Conservation (phyloP, 345 rosid genomes). For the Pugionium dolabratum region DNA sequence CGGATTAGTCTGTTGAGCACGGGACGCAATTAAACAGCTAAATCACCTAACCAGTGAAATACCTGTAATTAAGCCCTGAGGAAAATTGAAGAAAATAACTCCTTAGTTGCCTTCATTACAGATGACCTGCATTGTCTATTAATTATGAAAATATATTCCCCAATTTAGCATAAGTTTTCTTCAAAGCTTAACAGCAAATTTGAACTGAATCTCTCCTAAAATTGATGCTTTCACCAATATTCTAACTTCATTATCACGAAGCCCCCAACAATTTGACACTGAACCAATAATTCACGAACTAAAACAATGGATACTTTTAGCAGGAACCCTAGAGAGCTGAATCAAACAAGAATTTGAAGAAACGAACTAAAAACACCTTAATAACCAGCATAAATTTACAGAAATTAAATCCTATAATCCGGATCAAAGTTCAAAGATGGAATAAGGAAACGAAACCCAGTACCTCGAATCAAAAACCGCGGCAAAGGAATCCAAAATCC, state of each 20-base stretch:
- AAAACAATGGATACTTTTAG: no score
- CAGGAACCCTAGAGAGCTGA: neutral
- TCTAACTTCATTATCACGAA: no score
- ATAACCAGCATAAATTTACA: constrained; percentile 16
- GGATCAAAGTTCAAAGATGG: constrained; percentile 34
- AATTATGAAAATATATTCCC: neutral
- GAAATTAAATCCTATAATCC: constrained; percentile 41
- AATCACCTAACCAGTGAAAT: constrained; percentile 8
- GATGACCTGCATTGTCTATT: no score
- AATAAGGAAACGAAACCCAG: constrained; percentile 26
- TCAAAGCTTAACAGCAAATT: constrained; percentile 18
- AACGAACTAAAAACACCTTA: neutral
- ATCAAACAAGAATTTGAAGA: neutral
- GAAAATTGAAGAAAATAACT: no score
- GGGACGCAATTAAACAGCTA: constrained; percentile 9
- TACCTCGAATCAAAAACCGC: constrained; percentile 42
- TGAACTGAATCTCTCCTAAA: constrained; percentile 25
- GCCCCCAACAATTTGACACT: no score
- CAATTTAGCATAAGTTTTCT: constrained; percentile 4
- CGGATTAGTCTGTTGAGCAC: neutral
- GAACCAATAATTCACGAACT: neutral
- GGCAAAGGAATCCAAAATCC: constrained; percentile 16
- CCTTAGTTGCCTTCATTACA: no score
- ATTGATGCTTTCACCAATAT: constrained; percentile 16
- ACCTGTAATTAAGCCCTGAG: no score